Evolutionary conservation across 129 eudicot genomes (phyloP).

Genomic region (Flaveria robusta): DNA sequence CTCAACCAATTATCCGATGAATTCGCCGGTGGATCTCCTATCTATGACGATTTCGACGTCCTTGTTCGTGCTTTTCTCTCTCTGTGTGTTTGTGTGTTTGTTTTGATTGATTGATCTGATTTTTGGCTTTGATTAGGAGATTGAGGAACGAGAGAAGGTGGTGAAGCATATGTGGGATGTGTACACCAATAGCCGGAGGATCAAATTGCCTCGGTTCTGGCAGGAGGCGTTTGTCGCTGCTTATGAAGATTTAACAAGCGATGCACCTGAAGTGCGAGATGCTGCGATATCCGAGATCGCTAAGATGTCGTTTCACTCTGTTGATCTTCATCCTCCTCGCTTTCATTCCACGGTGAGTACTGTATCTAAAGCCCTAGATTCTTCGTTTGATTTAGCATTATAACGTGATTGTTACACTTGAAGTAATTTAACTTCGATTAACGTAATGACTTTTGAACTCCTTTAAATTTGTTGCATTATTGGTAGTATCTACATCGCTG

Average conservation of each 20-base stretch:
- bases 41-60: constrained; percentile 77
- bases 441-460: too few relatives aligned
- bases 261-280: constrained; percentile 56
- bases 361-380: constrained; percentile 4
- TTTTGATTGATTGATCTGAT: constrained; percentile 22
- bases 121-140: constrained; percentile 50
- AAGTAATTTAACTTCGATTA: neutral
- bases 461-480: too few relatives aligned
- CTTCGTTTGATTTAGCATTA: neutral
- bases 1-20: constrained; percentile 66
- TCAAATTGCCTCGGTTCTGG: constrained; percentile 78
- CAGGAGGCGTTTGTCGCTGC: constrained; percentile 97
- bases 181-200: constrained; percentile 67
- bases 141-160: constrained; percentile 94
- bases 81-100: neutral
- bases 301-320: constrained; percentile 67
- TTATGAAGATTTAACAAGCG: constrained; percentile 85
- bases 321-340: constrained; percentile 60
- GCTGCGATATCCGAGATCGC: constrained; percentile 87
- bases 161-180: constrained; percentile 99
- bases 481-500: neutral
- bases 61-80: constrained; percentile 45
- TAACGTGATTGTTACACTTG: neutral
- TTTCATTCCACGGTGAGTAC: constrained; percentile 52
- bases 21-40: constrained; percentile 37